Evolutionary conservation across 2,329 filamentous ascomycete species (phyloP).

Genomic region (Metarhizium anisopliae): DNA sequence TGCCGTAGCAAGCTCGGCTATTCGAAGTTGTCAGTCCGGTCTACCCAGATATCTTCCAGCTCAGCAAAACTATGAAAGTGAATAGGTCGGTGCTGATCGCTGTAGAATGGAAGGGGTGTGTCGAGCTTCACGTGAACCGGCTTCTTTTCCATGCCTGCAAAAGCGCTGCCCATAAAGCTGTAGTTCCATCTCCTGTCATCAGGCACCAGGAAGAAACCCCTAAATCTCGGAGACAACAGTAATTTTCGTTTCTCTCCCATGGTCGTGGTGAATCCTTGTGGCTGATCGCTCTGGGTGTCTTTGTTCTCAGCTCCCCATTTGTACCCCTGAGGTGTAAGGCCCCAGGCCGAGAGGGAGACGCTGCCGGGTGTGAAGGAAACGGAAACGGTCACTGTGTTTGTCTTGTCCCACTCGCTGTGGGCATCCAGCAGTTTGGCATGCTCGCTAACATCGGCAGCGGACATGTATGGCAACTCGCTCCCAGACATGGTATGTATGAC

Average conservation of each 20-base stretch:
- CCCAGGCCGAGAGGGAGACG: slow-evolving; percentile 90
- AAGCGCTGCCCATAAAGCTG: slow-evolving; percentile 90
- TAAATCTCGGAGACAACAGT: slow-evolving; percentile 83
- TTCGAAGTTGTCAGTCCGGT: slow-evolving; percentile 86
- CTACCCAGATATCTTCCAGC: slow-evolving; percentile 93
- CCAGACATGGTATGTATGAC: slow-evolving; percentile 93
- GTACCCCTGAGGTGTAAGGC: slow-evolving; percentile 82
- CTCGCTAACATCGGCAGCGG: slow-evolving; percentile 85
- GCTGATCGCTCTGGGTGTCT: slow-evolving; percentile 85
- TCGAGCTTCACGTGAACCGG: slow-evolving; percentile 87
- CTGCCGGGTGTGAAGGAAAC: slow-evolving; percentile 96
- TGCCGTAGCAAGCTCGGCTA: slow-evolving; percentile 31
- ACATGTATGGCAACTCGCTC: slow-evolving; percentile 95
- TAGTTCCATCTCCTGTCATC: slow-evolving; percentile 93
- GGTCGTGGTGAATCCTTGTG: slow-evolving; percentile 80
- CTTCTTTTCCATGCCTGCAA: slow-evolving; percentile 84
- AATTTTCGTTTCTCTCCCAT: slow-evolving; percentile 97
- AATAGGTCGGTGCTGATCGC: slow-evolving; percentile 79
- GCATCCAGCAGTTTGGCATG: slow-evolving; percentile 83
- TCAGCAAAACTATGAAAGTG: slow-evolving; percentile 98
- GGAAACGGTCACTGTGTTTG: slow-evolving; percentile 88
- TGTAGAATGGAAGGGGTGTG: slow-evolving; percentile 84
- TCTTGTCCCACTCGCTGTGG: slow-evolving; percentile 58
- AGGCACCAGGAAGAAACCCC: slow-evolving; percentile 92
- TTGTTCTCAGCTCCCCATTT: slow-evolving; percentile 97